Conservation (phyloP, 306 rosid genomes). For the Urtica urens region DNA sequence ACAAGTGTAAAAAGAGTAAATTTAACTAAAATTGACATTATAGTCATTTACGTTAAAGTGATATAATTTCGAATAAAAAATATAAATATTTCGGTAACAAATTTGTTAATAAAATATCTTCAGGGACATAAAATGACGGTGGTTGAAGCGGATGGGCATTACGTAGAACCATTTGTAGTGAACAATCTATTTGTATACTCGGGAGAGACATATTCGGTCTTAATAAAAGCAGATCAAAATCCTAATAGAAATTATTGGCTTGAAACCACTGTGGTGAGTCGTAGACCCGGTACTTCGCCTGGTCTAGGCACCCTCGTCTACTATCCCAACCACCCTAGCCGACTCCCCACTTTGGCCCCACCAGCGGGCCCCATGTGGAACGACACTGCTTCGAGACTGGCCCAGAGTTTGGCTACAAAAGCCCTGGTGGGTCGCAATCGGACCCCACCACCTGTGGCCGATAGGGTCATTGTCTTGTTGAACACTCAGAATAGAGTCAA, state of each 20-base stretch:
- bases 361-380: conserved; percentile 60
- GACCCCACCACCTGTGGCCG: conserved; percentile 50
- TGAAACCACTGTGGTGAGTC: conserved; percentile 47
- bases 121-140: conserved; percentile 93
- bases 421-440: conserved; percentile 33
- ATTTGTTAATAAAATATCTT: too few species aligned
- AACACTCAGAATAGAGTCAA: conserved; percentile 58
- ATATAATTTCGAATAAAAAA: too few species aligned
- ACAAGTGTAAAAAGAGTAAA: too few species aligned
- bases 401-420: conserved; percentile 58
- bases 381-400: conserved; percentile 18
- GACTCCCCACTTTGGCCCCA: conserved; percentile 38
- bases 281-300: conserved; percentile 46
- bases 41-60: too few species aligned
- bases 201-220: conserved; percentile 83
- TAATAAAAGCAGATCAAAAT: conserved; percentile 57
- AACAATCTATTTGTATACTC: conserved; percentile 64
- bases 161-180: conserved; percentile 72
- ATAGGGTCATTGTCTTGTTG: conserved; percentile 59
- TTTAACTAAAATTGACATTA: too few species aligned
- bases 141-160: conserved; percentile 88
- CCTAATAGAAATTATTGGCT: conserved; percentile 78
- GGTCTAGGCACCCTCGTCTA: conserved; percentile 60
- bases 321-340: conserved; percentile 71
- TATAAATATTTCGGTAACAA: too few species aligned